A percentile compares a stretch with the other conserved stretches of the same genome.
Evolutionary conservation across 257 asterid species (phyloP).

Genomic region (Penstemon newberryi): DNA sequence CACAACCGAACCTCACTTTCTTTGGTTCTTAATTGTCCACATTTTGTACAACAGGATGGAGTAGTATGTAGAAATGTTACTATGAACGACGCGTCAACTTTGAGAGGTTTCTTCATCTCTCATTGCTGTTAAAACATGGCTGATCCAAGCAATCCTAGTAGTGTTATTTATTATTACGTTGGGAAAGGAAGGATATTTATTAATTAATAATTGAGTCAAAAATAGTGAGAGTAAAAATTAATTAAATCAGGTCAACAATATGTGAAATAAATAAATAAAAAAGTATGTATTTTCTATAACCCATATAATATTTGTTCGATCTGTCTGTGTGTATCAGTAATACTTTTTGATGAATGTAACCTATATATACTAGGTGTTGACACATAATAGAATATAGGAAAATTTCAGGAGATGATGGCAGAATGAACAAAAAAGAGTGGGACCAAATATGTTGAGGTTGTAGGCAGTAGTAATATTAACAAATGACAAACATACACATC

Average conservation of each 20-base stretch:
- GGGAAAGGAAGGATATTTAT: too few relatives aligned
- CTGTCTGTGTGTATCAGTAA: too few relatives aligned
- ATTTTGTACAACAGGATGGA: constrained; percentile 37
- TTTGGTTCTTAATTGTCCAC: constrained; percentile 32
- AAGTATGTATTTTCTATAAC: constrained; percentile 5
- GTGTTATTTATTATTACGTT: too few relatives aligned
- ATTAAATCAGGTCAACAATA: background rate
- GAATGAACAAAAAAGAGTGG: too few relatives aligned
- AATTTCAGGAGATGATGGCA: too few relatives aligned
- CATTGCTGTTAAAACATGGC: background rate
- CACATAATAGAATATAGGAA: too few relatives aligned
- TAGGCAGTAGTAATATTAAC: background rate
- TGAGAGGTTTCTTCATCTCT: constrained; percentile 32
- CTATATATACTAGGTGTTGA: too few relatives aligned
- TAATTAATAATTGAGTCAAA: background rate
- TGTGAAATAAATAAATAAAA: too few relatives aligned
- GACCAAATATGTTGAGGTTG: constrained; percentile 6
- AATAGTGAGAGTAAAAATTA: too few relatives aligned
- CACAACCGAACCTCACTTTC: constrained; percentile 9
- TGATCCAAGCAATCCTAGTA: too few relatives aligned
- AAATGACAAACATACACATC: background rate
- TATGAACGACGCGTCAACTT: constrained; percentile 24
- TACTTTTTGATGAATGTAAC: too few relatives aligned
- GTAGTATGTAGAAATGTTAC: constrained; percentile 28
- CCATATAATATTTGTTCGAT: too few relatives aligned